Evolutionary conservation across 768 basidiomycete genomes (phyloP), one percentile per base, ranked within the genome.

Genomic region (Hypsizygus marmoreus): DNA sequence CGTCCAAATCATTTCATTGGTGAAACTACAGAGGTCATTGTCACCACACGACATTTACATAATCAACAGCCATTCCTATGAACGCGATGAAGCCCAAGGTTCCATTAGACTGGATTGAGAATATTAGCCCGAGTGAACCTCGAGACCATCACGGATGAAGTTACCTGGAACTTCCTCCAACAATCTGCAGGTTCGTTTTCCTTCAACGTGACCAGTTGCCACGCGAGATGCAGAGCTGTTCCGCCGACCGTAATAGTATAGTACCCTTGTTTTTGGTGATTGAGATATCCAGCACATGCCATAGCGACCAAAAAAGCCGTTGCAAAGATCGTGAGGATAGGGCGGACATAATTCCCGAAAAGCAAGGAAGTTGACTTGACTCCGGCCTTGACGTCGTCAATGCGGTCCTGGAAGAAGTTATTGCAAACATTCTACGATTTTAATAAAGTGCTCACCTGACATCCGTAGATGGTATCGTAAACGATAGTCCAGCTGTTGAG

Each of bases 291-390:
- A 3, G 71, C 65, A 43, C 59, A 57, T 7, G 68, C 54, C 24
- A 80, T 59, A 43, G 64, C 56, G 9, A 60, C 64, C 31, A 80
- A 56, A 56, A 80, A 75, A 1, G 57, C 48, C 1, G 65, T 43
- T 0, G 72, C 69, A 52, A 81, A 74, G 38, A 56, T 43, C 14
- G 69, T 50, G 23, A 81, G 70, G 48, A 79, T 66, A 1, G 69
- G 66, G 17, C 71, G 62, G 11, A 78, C 70, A 19, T 63, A 54
- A 7, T 64, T 54, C 2, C 73, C 75, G 54, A 82, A 78, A 19
- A 80, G 69, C 31, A 82, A 63, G 3, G 80, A 79, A 41, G 75
- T 81, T 7, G 79, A 81, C 58, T 79, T 75, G 48, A 82, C 72
- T 25, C 78, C 77, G 14, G 71, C 79, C 28, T 69, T 60, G 26